Percentiles rank a stretch among this genome's conserved stretches.
Conservation (phyloP, 1,284 basidiomycete species). For the Schizophyllum commune region DNA sequence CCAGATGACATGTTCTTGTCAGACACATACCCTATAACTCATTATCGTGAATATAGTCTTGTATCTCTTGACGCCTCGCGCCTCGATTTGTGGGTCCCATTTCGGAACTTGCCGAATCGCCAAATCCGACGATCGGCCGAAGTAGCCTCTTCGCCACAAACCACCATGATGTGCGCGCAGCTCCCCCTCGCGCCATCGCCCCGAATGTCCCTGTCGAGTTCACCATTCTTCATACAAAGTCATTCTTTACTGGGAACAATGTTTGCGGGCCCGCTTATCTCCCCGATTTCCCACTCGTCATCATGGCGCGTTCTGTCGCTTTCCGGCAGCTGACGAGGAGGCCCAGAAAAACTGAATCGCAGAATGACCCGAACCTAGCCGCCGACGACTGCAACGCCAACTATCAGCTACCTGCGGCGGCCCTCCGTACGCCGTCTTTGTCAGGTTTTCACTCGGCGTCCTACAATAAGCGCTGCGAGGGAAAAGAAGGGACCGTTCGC, state of each 20-base stretch:
- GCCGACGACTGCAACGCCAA: too few species aligned
- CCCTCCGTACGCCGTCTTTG: not conserved
- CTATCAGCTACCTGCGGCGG: not conserved
- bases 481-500: not conserved
- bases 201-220: not conserved
- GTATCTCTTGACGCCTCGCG: too few species aligned
- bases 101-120: too few species aligned
- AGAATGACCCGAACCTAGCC: too few species aligned
- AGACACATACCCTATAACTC: too few species aligned
- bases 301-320: not conserved
- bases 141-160: too few species aligned
- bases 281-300: not conserved
- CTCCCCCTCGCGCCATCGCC: not conserved
- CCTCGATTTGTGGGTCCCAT: too few species aligned
- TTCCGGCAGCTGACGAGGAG: not conserved
- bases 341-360: not conserved
- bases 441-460: not conserved
- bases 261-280: not conserved
- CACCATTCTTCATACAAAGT: not conserved
- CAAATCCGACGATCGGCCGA: too few species aligned
- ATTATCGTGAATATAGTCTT: too few species aligned
- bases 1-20: too few species aligned
- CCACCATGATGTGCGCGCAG: too few species aligned
- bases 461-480: not conserved
- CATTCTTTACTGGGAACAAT: not conserved